Conservation (phyloP, 2,329 filamentous ascomycete genomes). For the Arachnomyces sp. region DNA sequence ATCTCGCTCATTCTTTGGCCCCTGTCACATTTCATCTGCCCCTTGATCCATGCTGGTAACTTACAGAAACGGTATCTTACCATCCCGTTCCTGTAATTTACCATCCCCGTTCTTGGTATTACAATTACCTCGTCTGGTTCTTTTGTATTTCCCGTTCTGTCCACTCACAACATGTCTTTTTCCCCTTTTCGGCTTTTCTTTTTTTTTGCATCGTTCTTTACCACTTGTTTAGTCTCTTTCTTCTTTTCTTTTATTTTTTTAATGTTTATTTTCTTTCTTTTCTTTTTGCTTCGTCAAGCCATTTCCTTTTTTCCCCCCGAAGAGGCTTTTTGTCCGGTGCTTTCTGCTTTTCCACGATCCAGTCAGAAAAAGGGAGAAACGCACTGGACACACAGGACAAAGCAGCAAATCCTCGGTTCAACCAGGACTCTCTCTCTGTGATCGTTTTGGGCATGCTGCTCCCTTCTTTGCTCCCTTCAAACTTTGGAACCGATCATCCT, state of each 20-base stretch:
- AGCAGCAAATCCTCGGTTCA: too few relatives aligned
- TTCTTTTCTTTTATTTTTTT: slow-evolving; percentile 3
- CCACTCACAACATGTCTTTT: slow-evolving; percentile 3
- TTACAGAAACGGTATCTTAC: slow-evolving; percentile 13
- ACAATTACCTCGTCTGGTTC: slow-evolving; percentile 6
- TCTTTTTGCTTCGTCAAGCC: background rate
- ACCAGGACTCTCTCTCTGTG: background rate
- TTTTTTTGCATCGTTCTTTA: slow-evolving; percentile 6
- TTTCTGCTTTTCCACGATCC: slow-evolving; percentile 1
- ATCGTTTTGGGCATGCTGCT: background rate
- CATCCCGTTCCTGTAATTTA: slow-evolving; percentile 23
- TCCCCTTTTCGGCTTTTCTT: background rate
- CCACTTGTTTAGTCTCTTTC: slow-evolving; percentile 2
- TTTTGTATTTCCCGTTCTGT: slow-evolving; percentile 7
- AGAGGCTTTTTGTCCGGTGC: background rate
- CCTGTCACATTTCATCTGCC: slow-evolving; percentile 7
- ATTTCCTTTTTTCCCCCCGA: slow-evolving; percentile 14
- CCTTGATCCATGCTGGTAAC: slow-evolving; percentile 12
- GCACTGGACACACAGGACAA: background rate
- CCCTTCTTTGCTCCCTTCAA: too few relatives aligned
- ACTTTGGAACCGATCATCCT: slow-evolving; percentile 5
- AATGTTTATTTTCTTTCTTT: slow-evolving; percentile 2
- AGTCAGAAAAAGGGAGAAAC: slow-evolving; percentile 1
- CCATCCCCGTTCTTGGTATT: slow-evolving; percentile 12
- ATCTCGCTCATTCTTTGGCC: background rate